Evolutionary conservation across 768 basidiomycete genomes (phyloP).

Genomic region (Tephrocybe sp.): DNA sequence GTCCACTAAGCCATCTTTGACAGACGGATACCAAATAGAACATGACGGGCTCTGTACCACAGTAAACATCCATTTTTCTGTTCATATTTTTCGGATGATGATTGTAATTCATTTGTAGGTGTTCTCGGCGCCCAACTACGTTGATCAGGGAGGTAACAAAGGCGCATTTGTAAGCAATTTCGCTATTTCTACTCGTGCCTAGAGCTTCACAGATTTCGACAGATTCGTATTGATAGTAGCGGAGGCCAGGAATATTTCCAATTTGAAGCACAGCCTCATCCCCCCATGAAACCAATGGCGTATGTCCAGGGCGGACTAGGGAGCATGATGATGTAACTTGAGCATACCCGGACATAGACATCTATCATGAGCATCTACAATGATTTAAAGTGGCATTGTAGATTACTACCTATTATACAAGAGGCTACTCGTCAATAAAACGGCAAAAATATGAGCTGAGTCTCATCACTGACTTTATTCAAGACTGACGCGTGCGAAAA

Average conservation of each 20-base stretch:
- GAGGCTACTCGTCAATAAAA: too few relatives aligned
- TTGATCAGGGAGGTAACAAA: conserved; percentile 90
- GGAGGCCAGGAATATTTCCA: conserved; percentile 76
- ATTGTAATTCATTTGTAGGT: conserved; percentile 51
- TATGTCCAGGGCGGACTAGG: conserved; percentile 71
- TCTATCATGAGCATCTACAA: too few relatives aligned
- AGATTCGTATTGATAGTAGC: conserved; percentile 82
- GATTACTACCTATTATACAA: too few relatives aligned
- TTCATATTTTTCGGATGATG: conserved; percentile 14
- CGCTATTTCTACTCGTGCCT: not conserved
- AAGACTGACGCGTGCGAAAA: too few relatives aligned
- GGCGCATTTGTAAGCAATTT: conserved; percentile 75
- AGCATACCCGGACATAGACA: not conserved
- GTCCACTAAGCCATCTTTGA: conserved; percentile 5
- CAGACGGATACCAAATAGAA: conserved; percentile 93
- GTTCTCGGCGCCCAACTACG: conserved; percentile 95
- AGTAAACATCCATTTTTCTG: conserved; percentile 36
- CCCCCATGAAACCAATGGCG: conserved; percentile 92
- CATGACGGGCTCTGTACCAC: conserved; percentile 95
- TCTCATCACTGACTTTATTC: too few relatives aligned
- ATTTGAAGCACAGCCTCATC: conserved; percentile 87
- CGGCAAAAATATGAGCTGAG: too few relatives aligned
- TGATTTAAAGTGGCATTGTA: too few relatives aligned
- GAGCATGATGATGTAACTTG: conserved; percentile 68
- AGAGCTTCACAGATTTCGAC: conserved; percentile 9